Conservation (phyloP, 1,284 basidiomycete genomes). For the Ustilago bromivora region DNA sequence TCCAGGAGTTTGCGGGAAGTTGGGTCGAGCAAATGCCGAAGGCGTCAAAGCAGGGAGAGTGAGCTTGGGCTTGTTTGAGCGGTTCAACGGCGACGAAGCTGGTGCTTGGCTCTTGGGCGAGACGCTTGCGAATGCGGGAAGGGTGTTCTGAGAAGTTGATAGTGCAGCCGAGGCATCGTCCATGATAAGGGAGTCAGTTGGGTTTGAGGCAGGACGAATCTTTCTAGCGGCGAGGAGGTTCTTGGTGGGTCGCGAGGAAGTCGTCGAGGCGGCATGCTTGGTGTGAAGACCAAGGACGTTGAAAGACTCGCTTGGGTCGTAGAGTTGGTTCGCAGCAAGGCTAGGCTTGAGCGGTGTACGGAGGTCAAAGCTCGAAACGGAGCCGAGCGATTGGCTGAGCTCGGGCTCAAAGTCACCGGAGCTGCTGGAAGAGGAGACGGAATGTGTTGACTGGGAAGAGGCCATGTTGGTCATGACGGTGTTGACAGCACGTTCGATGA, state of each 20-base stretch:
- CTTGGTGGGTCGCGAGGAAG: constrained; percentile 26
- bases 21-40: constrained; percentile 44
- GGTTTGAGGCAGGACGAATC: constrained; percentile 16
- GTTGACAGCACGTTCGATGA: constrained; percentile 8
- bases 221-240: constrained; percentile 39
- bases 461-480: constrained; percentile 40
- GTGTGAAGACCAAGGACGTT: constrained; percentile 36
- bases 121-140: constrained; percentile 11
- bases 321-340: constrained; percentile 36
- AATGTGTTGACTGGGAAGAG: constrained; percentile 44
- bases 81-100: constrained; percentile 18
- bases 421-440: constrained; percentile 49
- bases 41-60: constrained; percentile 30
- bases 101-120: constrained; percentile 28
- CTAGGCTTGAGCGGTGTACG: constrained; percentile 54
- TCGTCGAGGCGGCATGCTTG: constrained; percentile 18
- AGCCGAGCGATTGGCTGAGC: constrained; percentile 56
- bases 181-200: constrained; percentile 6
- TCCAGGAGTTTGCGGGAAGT: constrained; percentile 60
- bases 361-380: constrained; percentile 58
- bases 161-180: constrained; percentile 2
- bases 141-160: constrained; percentile 4
- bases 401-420: constrained; percentile 49
- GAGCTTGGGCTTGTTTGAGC: constrained; percentile 41
- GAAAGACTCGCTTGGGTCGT: constrained; percentile 36